Base-by-base conservation (phyloP, 306 rosid genomes). In the Pyrus betulifolia region DNA sequence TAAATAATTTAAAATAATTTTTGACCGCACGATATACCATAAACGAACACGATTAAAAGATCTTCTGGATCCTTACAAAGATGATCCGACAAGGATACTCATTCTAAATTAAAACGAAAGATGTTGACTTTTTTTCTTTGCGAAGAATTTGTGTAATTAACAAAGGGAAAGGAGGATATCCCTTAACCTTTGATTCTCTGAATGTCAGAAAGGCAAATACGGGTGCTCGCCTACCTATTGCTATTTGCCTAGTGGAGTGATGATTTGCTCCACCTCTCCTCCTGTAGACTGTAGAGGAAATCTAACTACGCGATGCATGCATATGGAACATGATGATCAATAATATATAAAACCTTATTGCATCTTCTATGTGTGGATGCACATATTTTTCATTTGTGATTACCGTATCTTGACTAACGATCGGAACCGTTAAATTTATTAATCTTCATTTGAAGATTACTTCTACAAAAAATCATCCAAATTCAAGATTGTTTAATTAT, bases 291-390 rank as follows among this genome's bases (percentile, higher is more conserved):
- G 28, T 27, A 25, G 76, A 74, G 75, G 71, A 76, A 73, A 81
- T 81, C 86, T 77, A 73, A 72, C 79, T 8, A 81, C 70, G 81
- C 30, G 88, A 85, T 82, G 87, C 74, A 81, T 68, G 81, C 78
- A 78, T 44, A 72, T 74, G 80, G 80, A 59, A 73, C 84, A 85
- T 22, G 58, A 81, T 82, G 71, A 82, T 67, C 31, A 42, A 23
- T 14, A 80, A 52, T 52, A 52, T 52, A 52, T 14, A 52, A 7
- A 38, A 38, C 9, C 42, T 38, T 38, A 38, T 7, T 6, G 42
- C 42, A 38, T 38, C 42, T 0, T 7, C 42, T 1, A 38, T 38
- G 10, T 38, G 42, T 35, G 40, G 40, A 35, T 35, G 40, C 40
- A 35, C 40, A 35, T 35, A 6, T 35, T 35, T 35, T 35, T 35